Conservation (phyloP, 257 asterid species). For the Solanum bulbocastanum region DNA sequence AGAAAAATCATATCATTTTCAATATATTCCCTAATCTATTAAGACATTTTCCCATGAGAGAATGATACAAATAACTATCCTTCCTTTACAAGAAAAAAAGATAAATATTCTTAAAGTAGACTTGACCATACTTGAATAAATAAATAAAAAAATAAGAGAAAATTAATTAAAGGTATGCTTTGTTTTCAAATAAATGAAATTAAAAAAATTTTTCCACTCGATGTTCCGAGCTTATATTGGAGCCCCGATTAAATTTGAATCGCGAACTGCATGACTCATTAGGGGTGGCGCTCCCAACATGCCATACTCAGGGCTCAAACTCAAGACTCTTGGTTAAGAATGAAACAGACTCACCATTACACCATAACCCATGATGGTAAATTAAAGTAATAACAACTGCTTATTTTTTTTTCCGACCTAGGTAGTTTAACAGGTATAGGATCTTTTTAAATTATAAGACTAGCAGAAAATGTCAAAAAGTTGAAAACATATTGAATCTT, state of each 20-base stretch:
- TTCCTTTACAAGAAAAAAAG: background rate
- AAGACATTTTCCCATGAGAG: constrained; percentile 6
- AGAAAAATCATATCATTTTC: background rate
- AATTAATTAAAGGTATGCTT: background rate
- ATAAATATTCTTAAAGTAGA: background rate
- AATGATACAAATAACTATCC: constrained; percentile 4
- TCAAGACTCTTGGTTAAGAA: too few relatives aligned
- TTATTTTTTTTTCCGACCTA: background rate
- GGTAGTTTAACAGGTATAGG: constrained; percentile 2
- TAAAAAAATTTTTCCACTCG: too few relatives aligned
- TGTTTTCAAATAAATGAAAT: background rate
- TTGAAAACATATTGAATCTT: constrained; percentile 26
- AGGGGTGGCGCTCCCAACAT: too few relatives aligned
- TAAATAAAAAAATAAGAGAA: background rate
- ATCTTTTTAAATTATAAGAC: constrained; percentile 1
- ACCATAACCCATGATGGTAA: background rate
- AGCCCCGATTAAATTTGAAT: too few relatives aligned
- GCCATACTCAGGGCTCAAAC: too few relatives aligned
- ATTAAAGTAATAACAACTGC: constrained; percentile 6
- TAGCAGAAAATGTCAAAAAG: constrained; percentile 9
- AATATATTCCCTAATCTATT: constrained; percentile 6
- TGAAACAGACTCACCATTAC: too few relatives aligned
- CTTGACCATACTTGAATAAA: constrained; percentile 3
- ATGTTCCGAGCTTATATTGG: too few relatives aligned
- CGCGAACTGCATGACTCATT: background rate